phyloP scores from a whole-genome alignment of 2,329 filamentous ascomycete genomes.

The Remersonia thermophila region DNA sequence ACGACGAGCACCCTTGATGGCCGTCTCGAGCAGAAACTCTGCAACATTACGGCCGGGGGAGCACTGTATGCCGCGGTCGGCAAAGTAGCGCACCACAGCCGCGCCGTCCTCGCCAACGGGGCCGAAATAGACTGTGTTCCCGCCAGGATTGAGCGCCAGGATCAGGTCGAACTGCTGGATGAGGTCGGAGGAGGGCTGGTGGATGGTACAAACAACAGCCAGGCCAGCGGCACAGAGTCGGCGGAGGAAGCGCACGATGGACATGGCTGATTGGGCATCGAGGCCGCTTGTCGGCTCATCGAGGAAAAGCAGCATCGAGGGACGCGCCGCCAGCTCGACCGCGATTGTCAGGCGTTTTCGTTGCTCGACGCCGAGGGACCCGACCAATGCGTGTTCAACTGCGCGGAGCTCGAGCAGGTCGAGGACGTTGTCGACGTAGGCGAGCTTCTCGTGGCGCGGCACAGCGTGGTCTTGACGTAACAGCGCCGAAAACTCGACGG shows the following conservation, averaged over 20 bases:
- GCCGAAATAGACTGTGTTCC: conserved; percentile 21
- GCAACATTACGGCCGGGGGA: conserved; percentile 45
- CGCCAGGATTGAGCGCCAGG: conserved; percentile 38
- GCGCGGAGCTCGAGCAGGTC: conserved; percentile 55
- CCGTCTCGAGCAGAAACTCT: conserved; percentile 47
- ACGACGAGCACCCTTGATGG: conserved; percentile 28
- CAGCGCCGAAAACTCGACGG: conserved; percentile 52
- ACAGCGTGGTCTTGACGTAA: conserved; percentile 50
- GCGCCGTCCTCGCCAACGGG: conserved; percentile 16
- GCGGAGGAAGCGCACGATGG: conserved; percentile 56
- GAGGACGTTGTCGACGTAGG: conserved; percentile 59
- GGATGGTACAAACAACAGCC: conserved; percentile 33
- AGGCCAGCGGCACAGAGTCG: conserved; percentile 41
- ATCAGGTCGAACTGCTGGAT: conserved; percentile 39
- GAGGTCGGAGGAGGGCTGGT: conserved; percentile 32
- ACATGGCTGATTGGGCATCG: conserved; percentile 62
- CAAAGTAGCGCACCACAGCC: conserved; percentile 45
- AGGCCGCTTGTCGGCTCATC: conserved; percentile 67
- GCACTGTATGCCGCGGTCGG: conserved; percentile 39
- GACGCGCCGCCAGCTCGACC: conserved; percentile 63
- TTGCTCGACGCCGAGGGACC: conserved; percentile 41
- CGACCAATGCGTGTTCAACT: conserved; percentile 56
- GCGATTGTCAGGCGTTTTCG: conserved; percentile 55
- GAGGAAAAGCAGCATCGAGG: conserved; percentile 58
- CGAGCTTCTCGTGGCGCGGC: conserved; percentile 48